Evolutionary conservation across 257 asterid genomes (phyloP).

Genomic region (Catharanthus roseus): DNA sequence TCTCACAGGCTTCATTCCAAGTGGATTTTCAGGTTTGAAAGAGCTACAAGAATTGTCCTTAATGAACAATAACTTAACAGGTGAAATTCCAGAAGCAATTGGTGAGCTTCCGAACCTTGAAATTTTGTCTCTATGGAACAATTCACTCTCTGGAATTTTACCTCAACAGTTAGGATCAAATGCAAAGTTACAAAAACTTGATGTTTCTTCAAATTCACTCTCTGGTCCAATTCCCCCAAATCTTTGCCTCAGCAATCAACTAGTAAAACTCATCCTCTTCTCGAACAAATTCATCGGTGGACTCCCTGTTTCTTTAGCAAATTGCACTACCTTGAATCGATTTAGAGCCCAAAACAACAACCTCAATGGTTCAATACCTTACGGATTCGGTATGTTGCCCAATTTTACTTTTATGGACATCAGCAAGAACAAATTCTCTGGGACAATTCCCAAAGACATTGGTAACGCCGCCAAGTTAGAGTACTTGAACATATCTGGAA

Average conservation of each 20-base stretch:
- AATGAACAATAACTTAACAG: constrained; percentile 63
- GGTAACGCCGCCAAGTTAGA: constrained; percentile 51
- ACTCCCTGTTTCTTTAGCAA: constrained; percentile 58
- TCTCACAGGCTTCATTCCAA: constrained; percentile 64
- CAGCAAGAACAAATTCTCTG: constrained; percentile 56
- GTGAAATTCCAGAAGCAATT: constrained; percentile 65
- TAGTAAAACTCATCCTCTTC: constrained; percentile 59
- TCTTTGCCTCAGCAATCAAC: constrained; percentile 52
- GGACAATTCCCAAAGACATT: constrained; percentile 67
- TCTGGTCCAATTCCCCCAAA: constrained; percentile 72
- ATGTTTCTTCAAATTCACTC: constrained; percentile 68
- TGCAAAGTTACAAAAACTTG: constrained; percentile 50
- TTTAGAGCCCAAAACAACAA: constrained; percentile 64
- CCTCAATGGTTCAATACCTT: constrained; percentile 74
- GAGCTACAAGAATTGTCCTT: constrained; percentile 35
- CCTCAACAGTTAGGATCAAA: constrained; percentile 72
- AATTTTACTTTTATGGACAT: constrained; percentile 63
- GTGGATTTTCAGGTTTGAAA: constrained; percentile 35
- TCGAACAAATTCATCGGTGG: constrained; percentile 58
- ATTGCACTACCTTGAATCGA: constrained; percentile 54
- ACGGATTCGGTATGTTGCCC: constrained; percentile 64
- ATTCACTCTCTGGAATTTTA: constrained; percentile 66
- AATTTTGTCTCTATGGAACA: constrained; percentile 62
- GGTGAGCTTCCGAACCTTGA: constrained; percentile 70
- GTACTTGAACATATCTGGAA: constrained; percentile 58